A percentile compares a stretch with the other conserved stretches of the same genome.
Conservation (phyloP, 208 protist genomes). For the Phytomonas serpens region DNA sequence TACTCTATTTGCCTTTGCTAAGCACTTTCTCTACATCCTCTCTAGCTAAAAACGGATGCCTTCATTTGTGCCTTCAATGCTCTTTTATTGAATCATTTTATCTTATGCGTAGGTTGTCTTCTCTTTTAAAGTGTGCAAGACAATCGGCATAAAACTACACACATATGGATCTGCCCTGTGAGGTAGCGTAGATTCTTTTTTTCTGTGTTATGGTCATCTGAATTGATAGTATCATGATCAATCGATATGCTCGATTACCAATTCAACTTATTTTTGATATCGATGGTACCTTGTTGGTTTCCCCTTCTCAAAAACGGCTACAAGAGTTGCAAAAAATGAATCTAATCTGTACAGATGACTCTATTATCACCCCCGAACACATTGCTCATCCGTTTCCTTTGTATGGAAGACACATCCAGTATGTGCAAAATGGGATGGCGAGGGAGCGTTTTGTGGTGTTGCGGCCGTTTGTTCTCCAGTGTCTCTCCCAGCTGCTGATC, state of each 20-base stretch:
- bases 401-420: background rate
- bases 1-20: background rate
- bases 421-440: slow-evolving; percentile 9
- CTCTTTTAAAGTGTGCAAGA: background rate
- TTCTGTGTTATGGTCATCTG: background rate
- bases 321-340: background rate
- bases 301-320: background rate
- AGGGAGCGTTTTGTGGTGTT: slow-evolving; percentile 4
- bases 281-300: slow-evolving; percentile 35
- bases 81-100: background rate
- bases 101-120: background rate
- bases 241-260: slow-evolving; percentile 11
- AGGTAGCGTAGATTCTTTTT: background rate
- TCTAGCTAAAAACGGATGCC: background rate
- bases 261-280: slow-evolving; percentile 50
- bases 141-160: background rate
- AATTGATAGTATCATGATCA: background rate
- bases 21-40: background rate
- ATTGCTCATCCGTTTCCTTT: slow-evolving; percentile 10
- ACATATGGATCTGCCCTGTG: background rate
- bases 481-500: slow-evolving; percentile 19
- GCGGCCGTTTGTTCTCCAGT: slow-evolving; percentile 27
- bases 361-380: background rate
- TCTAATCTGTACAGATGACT: background rate
- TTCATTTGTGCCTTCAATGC: background rate